Conservation (phyloP, 371 early-diverging fungal genomes). For the Catenaria anguillulae region DNA sequence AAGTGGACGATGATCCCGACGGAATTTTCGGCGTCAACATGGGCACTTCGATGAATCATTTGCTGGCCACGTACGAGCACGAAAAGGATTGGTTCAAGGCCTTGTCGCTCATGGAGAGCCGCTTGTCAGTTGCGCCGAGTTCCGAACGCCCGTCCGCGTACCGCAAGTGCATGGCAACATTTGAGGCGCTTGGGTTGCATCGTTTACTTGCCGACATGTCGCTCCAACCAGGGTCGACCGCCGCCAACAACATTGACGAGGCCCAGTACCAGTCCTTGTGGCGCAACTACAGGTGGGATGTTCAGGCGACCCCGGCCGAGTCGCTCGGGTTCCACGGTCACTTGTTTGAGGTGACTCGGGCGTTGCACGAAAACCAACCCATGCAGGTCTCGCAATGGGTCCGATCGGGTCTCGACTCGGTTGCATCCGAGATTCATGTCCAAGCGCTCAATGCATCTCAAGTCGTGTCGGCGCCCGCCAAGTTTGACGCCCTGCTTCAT, state of each 20-base stretch:
- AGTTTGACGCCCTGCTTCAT: background rate
- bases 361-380: background rate
- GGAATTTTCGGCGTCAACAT: background rate
- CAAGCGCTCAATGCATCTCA: background rate
- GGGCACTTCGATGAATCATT: background rate
- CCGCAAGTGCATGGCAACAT: background rate
- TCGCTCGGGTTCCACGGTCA: background rate
- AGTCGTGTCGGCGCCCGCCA: background rate
- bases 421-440: background rate
- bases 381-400: background rate
- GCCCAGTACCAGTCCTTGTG: background rate
- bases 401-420: background rate
- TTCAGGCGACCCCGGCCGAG: background rate
- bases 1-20: background rate
- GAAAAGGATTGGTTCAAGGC: background rate
- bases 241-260: background rate
- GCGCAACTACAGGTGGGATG: background rate
- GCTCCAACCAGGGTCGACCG: background rate
- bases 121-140: background rate
- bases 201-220: background rate
- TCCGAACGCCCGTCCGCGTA: background rate
- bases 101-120: background rate
- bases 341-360: background rate
- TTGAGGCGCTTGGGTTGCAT: background rate
- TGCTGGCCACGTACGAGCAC: background rate